These are phyloP conservation scores for Fusarium sp. DNA, from an alignment of 2,329 filamentous ascomycete genomes.

Conservation along the genomic window DNA sequence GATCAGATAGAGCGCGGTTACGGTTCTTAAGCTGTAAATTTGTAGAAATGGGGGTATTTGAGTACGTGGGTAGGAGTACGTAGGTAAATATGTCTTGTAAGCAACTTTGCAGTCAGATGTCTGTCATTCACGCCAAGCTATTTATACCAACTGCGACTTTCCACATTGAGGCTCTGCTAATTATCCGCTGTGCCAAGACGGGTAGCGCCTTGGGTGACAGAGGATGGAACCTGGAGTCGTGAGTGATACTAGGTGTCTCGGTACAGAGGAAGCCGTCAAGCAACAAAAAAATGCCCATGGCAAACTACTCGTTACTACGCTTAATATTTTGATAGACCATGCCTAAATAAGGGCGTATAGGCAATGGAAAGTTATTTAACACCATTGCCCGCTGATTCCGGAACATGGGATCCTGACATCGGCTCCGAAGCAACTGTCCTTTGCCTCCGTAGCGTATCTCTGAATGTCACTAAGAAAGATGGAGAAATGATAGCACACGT, in stretches of 20 bases:
- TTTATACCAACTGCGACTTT: neutral
- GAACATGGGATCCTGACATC: slow-evolving; percentile 4
- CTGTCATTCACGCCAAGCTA: neutral
- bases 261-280: too few species aligned
- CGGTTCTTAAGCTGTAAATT: too few species aligned
- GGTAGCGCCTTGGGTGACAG: neutral
- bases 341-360: slow-evolving; percentile 10
- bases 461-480: neutral
- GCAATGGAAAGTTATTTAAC: slow-evolving; percentile 11
- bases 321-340: neutral
- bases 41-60: neutral
- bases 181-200: slow-evolving; percentile 16
- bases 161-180: slow-evolving; percentile 21
- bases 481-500: slow-evolving; percentile 12
- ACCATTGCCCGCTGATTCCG: slow-evolving; percentile 17
- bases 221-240: too few species aligned
- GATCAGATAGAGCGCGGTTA: neutral
- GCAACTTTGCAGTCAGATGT: too few species aligned
- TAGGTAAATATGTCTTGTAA: too few species aligned
- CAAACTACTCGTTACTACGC: too few species aligned
- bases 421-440: slow-evolving; percentile 10
- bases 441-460: neutral
- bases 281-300: too few species aligned
- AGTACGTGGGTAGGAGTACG: neutral
- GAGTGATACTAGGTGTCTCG: too few species aligned